Evolutionary conservation across 1,284 basidiomycete species (phyloP), one percentile per base, ranked within the genome.

Genomic region (Vanrija sp.): DNA sequence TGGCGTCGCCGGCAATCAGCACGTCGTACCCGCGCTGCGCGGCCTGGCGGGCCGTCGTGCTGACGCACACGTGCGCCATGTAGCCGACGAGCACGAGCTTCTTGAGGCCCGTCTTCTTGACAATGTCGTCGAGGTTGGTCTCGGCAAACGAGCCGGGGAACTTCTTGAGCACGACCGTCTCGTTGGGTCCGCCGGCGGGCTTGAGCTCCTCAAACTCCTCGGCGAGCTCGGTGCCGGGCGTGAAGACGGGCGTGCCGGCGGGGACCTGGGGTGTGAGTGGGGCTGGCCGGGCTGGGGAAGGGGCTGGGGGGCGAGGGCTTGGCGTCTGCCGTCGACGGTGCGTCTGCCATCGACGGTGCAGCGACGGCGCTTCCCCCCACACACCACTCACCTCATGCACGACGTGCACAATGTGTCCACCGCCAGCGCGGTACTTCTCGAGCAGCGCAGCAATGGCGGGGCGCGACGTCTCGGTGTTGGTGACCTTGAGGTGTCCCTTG

Each of bases 41-140:
- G 3, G 61, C 63, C 53, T 66, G 57, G 44, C 65, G 47, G 7
- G 61, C 57, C 4, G 65, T 66, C 5, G 60, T 66, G 49, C 56
- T 60, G 0, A 64, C 58, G 42, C 65, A 66, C 15, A 63, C 59
- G 51, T 65, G 65, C 19, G 63, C 61, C 65, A 64, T 64, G 50
- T 65, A 66, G 2, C 65, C 65, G 3, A 57, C 56, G 5, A 60
- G 31, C 7, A 65, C 58, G 22, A 66, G 24, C 52, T 59, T 51
- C 12, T 53, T 59, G 36, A 57, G 57, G 7, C 63, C 63, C 19
- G 50, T 47, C 51, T 51, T 51, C 16, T 57, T 24, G 47, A 66
- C 36, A 16, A 54, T 39, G n/a, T 54, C 58, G 14, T 61, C 43
- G 31, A 66, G 61, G 25, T 57, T 42, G 4, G 65, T 66, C 19